Percentiles rank a stretch among this genome's conserved stretches.
Evolutionary conservation across 805 yeast genomes (phyloP).

Genomic region (Teunomyces lycoperdinae): DNA sequence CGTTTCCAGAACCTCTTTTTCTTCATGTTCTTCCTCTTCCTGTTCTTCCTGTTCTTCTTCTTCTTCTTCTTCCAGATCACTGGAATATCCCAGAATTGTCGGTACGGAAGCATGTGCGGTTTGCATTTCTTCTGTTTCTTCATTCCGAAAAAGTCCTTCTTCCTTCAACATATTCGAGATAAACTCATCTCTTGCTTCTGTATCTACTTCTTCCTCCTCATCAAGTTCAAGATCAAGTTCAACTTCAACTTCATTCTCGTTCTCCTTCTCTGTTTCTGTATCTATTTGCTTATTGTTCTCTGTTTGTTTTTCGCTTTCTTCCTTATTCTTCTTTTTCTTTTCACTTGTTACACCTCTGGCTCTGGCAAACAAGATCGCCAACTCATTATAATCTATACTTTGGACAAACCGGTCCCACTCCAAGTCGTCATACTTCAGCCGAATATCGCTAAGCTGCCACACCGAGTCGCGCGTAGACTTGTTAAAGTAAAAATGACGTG

Average conservation of each 20-base stretch:
- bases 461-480: slow-evolving; percentile 16
- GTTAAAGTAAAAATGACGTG: slow-evolving; percentile 33
- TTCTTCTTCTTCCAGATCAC: slow-evolving; percentile 9
- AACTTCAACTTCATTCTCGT: neutral
- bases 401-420: slow-evolving; percentile 13
- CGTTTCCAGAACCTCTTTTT: neutral
- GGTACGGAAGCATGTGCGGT: neutral
- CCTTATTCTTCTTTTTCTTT: slow-evolving; percentile 7
- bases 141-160: slow-evolving; percentile 15
- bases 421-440: slow-evolving; percentile 3
- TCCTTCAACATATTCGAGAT: slow-evolving; percentile 16
- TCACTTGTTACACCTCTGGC: slow-evolving; percentile 10
- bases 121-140: slow-evolving; percentile 5
- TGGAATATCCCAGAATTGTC: neutral
- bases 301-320: neutral
- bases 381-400: slow-evolving; percentile 27
- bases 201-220: slow-evolving; percentile 9
- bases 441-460: slow-evolving; percentile 34
- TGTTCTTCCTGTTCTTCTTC: slow-evolving; percentile 4
- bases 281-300: neutral
- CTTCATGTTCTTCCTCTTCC: neutral
- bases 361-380: slow-evolving; percentile 27
- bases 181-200: slow-evolving; percentile 11
- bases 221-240: slow-evolving; percentile 4
- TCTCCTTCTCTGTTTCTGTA: neutral